Evolutionary conservation across 2,329 filamentous ascomycete species (phyloP), one percentile per base, ranked within the genome.

Genomic region (Ophiostoma triangulosporum): DNA sequence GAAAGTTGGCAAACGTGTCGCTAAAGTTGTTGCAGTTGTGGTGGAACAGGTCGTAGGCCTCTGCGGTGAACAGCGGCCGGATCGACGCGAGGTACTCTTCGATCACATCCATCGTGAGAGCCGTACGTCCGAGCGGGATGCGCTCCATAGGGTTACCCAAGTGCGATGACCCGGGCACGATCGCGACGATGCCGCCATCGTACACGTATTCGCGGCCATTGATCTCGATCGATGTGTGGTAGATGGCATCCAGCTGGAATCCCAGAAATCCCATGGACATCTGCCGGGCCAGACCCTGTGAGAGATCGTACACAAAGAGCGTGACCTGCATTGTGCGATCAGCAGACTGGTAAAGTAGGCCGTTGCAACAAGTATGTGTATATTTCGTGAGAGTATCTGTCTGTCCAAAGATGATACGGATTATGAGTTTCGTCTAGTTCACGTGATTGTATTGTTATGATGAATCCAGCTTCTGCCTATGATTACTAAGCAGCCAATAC

Each of bases 11-110:
- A 60, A 97, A 83, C 57, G 95, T 89, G 63, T 97, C 91, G 3
- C 86, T 88, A 68, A 97, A 98, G 67, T 96, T 96, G 70, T 97
- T 98, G 72, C 91, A 97, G 65, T 98, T 98, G 68, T 96, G 89
- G 61, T 71, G 87, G 66, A 78, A 95, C 5, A 96, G 71, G 64
- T 96, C 88, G 63, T 97, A 97, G 1, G 87, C 86, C 79, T 88
- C 82, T 8, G 84, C 73, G 0, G 88, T 95, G 64, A 94, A 98
- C 11, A 94, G 83, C 1, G 83, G 74, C 57, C 84, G 83, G 50
- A 97, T 64, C 4, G 89, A 94, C 53, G 93, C 84, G 1, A 98
- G 70, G 64, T 95, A 97, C 62, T 96, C 88, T 57, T 87, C 71
- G 29, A 97, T 82, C 2, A 94, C 78, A 45, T 95, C 88, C 62